Evolutionary conservation across 73 alveolate genomes (phyloP).

Genomic region (Uronychia setigera): DNA sequence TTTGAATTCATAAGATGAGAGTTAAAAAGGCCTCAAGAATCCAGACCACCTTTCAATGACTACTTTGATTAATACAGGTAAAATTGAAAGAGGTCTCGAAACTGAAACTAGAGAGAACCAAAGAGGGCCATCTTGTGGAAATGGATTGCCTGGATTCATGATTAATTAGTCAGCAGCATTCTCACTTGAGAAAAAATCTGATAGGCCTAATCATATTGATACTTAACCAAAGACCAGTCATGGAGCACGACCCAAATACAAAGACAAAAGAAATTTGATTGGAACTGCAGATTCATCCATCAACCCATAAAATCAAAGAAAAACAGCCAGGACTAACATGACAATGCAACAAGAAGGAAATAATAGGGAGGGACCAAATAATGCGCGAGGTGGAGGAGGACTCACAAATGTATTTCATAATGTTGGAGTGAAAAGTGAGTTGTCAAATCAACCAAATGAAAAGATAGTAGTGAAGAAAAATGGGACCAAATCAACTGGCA

Average conservation of each 20-base stretch:
- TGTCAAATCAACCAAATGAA: background rate
- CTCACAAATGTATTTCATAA: background rate
- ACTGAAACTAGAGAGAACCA: background rate
- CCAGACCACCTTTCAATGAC: background rate
- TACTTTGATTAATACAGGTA: background rate
- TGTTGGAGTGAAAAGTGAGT: background rate
- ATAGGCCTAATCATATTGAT: background rate
- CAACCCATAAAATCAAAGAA: too few relatives aligned
- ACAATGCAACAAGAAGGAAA: background rate
- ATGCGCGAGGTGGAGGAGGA: background rate
- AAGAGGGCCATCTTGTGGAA: too few relatives aligned
- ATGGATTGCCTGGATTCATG: background rate
- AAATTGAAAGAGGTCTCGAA: background rate
- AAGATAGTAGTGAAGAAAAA: background rate
- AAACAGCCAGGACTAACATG: slow-evolving; percentile 2
- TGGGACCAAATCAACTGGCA: too few relatives aligned
- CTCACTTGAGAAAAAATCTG: background rate
- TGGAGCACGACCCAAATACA: background rate
- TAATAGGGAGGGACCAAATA: background rate
- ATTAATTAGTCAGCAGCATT: background rate
- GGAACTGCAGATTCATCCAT: background rate
- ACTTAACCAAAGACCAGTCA: background rate
- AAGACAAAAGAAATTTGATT: background rate
- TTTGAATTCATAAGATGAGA: background rate
- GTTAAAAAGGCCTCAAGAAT: background rate